Percentiles rank a stretch among this genome's conserved stretches.
These are phyloP conservation scores for Metrosideros polymorpha DNA, from an alignment of 441 rosid species.

Conservation along the genomic window DNA sequence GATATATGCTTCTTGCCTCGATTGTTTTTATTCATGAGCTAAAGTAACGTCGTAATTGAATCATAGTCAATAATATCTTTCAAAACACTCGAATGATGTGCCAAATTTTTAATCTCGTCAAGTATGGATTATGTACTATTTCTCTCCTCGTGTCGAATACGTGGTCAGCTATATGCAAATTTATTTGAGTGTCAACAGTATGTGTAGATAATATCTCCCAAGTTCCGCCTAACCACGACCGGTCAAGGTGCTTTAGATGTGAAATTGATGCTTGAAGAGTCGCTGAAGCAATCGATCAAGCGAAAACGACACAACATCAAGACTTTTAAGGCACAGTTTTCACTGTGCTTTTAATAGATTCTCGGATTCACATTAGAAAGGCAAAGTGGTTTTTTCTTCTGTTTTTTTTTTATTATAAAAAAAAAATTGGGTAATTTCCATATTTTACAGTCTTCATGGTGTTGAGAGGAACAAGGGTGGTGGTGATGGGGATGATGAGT, in stretches of 20 bases:
- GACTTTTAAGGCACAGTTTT: background rate
- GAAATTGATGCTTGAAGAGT: background rate
- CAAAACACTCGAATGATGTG: no score
- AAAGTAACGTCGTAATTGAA: no score
- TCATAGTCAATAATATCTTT: no score
- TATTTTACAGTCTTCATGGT: background rate
- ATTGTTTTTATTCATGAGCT: no score
- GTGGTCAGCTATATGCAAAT: no score
- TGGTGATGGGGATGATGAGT: slow-evolving; percentile 27
- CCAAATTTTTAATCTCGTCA: no score
- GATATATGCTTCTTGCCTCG: no score
- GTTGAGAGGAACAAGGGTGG: background rate
- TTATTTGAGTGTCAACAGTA: no score
- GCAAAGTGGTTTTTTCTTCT: background rate
- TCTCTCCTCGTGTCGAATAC: no score
- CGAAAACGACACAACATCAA: background rate
- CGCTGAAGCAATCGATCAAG: background rate
- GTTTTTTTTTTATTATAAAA: background rate
- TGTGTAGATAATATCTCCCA: no score
- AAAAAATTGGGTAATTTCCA: background rate
- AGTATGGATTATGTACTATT: no score
- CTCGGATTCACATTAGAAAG: background rate
- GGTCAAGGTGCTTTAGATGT: background rate
- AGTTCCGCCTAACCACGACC: background rate
- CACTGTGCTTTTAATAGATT: background rate